Evolutionary conservation across 768 basidiomycete genomes (phyloP).

Genomic region (Cystofilobasidium macerans): DNA sequence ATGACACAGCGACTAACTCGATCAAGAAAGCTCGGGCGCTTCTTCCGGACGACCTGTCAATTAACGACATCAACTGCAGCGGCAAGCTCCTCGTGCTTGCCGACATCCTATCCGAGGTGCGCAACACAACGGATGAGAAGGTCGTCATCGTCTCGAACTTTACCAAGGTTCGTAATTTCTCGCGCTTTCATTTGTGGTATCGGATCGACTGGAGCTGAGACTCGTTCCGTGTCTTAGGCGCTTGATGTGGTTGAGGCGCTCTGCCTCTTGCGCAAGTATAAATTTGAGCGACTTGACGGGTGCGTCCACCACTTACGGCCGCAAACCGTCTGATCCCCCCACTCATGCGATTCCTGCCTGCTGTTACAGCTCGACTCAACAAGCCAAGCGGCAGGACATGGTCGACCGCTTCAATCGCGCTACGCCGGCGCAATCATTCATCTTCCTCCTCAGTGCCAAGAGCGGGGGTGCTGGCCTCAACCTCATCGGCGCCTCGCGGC

Average conservation of each 20-base stretch:
- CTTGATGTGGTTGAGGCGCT: slow-evolving; percentile 81
- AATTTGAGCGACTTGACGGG: slow-evolving; percentile 81
- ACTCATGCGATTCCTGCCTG: neutral
- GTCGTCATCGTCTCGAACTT: slow-evolving; percentile 87
- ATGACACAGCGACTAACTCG: slow-evolving; percentile 5
- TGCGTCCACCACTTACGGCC: slow-evolving; percentile 34
- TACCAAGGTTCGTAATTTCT: slow-evolving; percentile 41
- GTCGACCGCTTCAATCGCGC: slow-evolving; percentile 47
- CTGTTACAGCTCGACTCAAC: slow-evolving; percentile 29
- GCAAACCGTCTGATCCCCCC: slow-evolving; percentile 57
- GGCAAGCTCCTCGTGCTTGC: slow-evolving; percentile 65
- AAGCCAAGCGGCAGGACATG: slow-evolving; percentile 64
- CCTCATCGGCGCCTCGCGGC: slow-evolving; percentile 54
- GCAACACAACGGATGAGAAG: slow-evolving; percentile 75
- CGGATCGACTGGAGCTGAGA: neutral
- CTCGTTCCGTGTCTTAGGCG: slow-evolving; percentile 42
- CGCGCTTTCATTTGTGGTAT: neutral
- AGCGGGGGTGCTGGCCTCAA: slow-evolving; percentile 93
- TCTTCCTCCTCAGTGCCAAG: slow-evolving; percentile 89
- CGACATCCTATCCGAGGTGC: slow-evolving; percentile 50
- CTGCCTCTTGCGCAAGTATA: slow-evolving; percentile 64
- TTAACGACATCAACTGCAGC: slow-evolving; percentile 57
- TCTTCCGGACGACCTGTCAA: slow-evolving; percentile 21
- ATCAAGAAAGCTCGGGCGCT: slow-evolving; percentile 10
- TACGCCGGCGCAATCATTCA: slow-evolving; percentile 35